Evolutionary conservation across 768 basidiomycete genomes (phyloP), one percentile per base, ranked within the genome.

Genomic region (Daedaleopsis nitida): DNA sequence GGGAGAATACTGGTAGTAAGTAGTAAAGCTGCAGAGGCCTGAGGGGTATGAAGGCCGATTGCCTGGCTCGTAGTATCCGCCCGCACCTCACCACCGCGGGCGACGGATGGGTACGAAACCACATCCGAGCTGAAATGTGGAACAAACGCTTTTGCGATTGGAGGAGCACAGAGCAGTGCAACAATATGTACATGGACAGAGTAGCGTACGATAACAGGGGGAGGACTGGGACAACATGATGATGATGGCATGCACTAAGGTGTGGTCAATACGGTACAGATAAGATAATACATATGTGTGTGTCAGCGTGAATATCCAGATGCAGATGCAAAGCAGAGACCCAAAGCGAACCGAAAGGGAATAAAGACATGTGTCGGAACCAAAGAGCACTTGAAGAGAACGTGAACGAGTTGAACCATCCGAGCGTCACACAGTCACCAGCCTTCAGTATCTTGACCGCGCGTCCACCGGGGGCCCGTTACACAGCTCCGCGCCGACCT

Each of bases 401-500:
- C 13, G 10, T 42, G 11, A 3, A 42, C 11, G 23, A 23, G n/a
- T n/a, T n/a, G n/a, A n/a, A n/a, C n/a, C n/a, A 45, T 3, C 42
- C 44, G 14, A 17, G 1, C n/a, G n/a, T 17, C 3, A 10, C 45
- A 47, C 21, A 11, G 16, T 47, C 45, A n/a, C 10, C 0, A 23
- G 13, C 4, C 6, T 7, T 23, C n/a, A 62, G 21, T 44, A 56
- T n/a, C 21, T 49, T 47, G 57, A 52, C 37, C 64, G 55, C 37
- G 60, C 21, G 27, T 62, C 60, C 58, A 73, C 67, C 5, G 78
- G 73, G 10, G 90, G 89, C 0, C 90, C 90, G 44, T 88, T 83
- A 67, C 88, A 85, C 52, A 92, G 78, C 72, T 92, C 90, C 43
- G 83, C 74, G 7, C 88, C 91, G 35, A 91, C 74, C 66, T 92